phyloP scores from a whole-genome alignment of 192 early-diverging fungal species.

The Coemansia furcata region DNA sequence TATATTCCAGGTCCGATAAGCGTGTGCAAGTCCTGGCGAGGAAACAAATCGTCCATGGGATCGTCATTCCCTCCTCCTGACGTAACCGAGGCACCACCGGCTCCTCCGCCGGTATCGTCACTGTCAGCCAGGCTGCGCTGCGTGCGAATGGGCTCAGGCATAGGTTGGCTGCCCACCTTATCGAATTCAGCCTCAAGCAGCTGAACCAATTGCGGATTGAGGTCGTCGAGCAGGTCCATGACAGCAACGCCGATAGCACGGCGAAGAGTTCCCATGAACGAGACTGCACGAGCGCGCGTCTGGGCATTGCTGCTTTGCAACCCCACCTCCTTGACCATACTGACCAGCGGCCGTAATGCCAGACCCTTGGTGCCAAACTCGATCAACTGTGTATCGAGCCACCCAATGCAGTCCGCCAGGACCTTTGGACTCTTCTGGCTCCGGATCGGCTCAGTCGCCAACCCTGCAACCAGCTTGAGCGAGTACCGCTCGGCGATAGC shows the following conservation, averaged over 20 bases:
- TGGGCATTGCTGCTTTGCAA: conserved; percentile 82
- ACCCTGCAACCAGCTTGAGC: conserved; percentile 77
- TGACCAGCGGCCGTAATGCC: conserved; percentile 72
- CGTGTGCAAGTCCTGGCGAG: conserved; percentile 76
- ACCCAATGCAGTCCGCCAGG: conserved; percentile 79
- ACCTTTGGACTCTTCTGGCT: conserved; percentile 89
- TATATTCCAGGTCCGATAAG: conserved; percentile 62
- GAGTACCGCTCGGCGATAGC: conserved; percentile 72
- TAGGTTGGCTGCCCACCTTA: conserved; percentile 66
- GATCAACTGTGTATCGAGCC: conserved; percentile 80
- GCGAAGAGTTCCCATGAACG: conserved; percentile 77
- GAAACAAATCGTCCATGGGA: conserved; percentile 80
- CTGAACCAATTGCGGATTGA: conserved; percentile 77
- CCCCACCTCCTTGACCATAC: conserved; percentile 72
- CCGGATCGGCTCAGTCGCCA: conserved; percentile 73
- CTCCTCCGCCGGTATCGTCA: background rate
- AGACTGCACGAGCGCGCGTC: conserved; percentile 77
- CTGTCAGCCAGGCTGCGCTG: conserved; percentile 20
- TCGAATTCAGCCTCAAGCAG: conserved; percentile 92
- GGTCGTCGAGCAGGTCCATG: conserved; percentile 81
- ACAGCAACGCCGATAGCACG: conserved; percentile 81
- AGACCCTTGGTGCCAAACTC: conserved; percentile 91
- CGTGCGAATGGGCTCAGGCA: conserved; percentile 48
- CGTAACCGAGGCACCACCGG: background rate
- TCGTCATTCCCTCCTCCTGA: conserved; percentile 40